Evolutionary conservation across 805 yeast genomes (phyloP), one percentile per base, ranked within the genome.

Genomic region (Lipomyces orientalis): DNA sequence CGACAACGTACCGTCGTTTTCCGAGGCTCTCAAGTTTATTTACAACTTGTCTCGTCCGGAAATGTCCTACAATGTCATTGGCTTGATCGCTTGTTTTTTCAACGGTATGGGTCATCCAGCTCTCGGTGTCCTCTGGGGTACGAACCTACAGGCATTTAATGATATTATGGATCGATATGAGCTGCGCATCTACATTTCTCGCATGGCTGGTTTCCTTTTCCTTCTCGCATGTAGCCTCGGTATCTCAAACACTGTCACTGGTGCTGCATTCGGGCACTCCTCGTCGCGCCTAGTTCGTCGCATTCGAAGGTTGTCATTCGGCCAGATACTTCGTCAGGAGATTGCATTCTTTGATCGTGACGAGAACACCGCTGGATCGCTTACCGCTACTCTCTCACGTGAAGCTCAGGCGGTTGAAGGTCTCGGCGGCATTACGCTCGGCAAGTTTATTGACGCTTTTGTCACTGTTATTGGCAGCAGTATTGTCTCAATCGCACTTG

Each of bases 401-500:
- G 78, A 76, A 29, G 76, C 77, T 8, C 72, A 75, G 64, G 68
- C 73, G 22, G 70, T 76, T 19, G 73, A 73, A 31, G 79, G 79
- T 4, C 66, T 76, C 43, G 71, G 74, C n/a, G 79, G 79, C 16
- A 69, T 74, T 19, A 75, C 75, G 2, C 68, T 76, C 9, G 79
- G 78, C 19, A 75, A 75, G 65, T 70, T 71, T 37, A 60, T 76
- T 19, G 74, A 74, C 37, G 77, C 77, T 76, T 14, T 79, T 33
- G 77, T 80, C 19, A 80, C 81, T 8, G 71, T 81, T 12, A 66
- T 80, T 62, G 81, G 75, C 35, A 81, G 83, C 60, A 71, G 77
- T 29, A 76, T 79, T 49, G 73, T 81, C 14, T 80, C 81, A 19
- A 76, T 81, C 65, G 78, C 79, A 4, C 72, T 79, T 66, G 77